phyloP scores from a whole-genome alignment of 345 rosid species.

The Gossypium ekmanianum region DNA sequence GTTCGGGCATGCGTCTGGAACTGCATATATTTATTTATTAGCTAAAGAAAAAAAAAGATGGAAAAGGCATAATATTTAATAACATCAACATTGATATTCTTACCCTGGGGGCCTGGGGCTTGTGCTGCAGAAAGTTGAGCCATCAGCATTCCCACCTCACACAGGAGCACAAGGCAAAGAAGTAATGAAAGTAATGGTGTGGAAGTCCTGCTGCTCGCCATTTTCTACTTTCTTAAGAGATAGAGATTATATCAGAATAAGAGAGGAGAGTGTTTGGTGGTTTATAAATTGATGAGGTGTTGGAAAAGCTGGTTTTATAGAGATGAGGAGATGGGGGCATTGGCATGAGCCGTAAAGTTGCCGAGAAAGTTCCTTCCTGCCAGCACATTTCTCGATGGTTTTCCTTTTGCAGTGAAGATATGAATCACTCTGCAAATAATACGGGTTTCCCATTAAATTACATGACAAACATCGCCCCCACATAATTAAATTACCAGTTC shows the following conservation, averaged over 20 bases:
- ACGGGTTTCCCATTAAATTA: background rate
- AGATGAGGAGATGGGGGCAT: background rate
- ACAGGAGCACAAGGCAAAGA: background rate
- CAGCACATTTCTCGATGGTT: background rate
- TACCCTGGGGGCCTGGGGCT: conserved; percentile 1
- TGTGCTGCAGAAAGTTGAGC: background rate
- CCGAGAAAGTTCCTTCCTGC: background rate
- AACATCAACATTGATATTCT: background rate
- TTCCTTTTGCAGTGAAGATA: background rate
- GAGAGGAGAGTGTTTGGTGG: background rate
- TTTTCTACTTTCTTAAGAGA: background rate
- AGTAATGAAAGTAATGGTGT: background rate
- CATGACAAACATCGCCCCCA: background rate
- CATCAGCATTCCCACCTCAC: conserved; percentile 7
- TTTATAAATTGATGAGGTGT: too few species aligned
- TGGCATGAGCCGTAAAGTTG: background rate
- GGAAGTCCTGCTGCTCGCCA: background rate
- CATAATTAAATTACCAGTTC: background rate
- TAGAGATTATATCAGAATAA: background rate
- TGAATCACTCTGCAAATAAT: background rate
- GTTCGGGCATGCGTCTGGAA: background rate
- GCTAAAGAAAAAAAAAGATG: background rate
- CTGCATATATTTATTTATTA: background rate
- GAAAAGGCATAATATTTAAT: background rate
- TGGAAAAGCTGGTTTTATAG: background rate